Base-by-base conservation (phyloP, 2,329 filamentous ascomycete genomes). In the Saccharata proteae region DNA sequence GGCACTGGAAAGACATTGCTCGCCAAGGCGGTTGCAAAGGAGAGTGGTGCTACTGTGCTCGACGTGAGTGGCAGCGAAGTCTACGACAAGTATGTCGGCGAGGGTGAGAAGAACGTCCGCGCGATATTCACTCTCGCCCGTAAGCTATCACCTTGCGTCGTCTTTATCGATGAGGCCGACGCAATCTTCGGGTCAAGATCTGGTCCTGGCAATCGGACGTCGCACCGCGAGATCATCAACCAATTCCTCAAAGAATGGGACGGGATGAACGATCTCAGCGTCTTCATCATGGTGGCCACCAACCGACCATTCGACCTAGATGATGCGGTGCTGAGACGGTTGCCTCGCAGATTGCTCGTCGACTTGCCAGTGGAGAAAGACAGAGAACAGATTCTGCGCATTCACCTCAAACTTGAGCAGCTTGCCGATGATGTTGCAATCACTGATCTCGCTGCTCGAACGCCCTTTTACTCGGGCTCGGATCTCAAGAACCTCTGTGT, bases 161-260 rank as follows among this genome's bases (percentile, higher is more conserved):
- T 98, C 30, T 96, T 98, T 59, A 84, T 98, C 39, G 90, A 98
- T 48, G 90, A 98, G 58, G 90, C 86, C 14, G 90, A 98, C 52
- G 81, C 88, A 6, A 77, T 98, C 28, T 80, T 98, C 34, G 82
- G 82, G 16, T 77, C 80, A 11, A 74, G 90, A 33, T 69, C 74
- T 40, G 71, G 71, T 22, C 65, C 69, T 15, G 68, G 69, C 37
- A 76, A 74, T 43, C 69, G 81, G 17, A 72, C 73, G 5, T 77
- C 72, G 2, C 82, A 92, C 44, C 74, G 86, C 29, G 88, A 94
- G 52, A 78, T 90, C 33, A 86, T 96, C 54, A 98, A 94, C 49
- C 88, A 98, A 57, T 96, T 96, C 54, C 63, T 98, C 29, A 80
- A 85, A 32, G 88, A 96, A 54, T 96, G 88, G 90, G 90, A 96